A percentile compares a stretch with the other conserved stretches of the same genome.
phyloP scores from a whole-genome alignment of 2,329 filamentous ascomycete species.

The Didymella sp. region DNA sequence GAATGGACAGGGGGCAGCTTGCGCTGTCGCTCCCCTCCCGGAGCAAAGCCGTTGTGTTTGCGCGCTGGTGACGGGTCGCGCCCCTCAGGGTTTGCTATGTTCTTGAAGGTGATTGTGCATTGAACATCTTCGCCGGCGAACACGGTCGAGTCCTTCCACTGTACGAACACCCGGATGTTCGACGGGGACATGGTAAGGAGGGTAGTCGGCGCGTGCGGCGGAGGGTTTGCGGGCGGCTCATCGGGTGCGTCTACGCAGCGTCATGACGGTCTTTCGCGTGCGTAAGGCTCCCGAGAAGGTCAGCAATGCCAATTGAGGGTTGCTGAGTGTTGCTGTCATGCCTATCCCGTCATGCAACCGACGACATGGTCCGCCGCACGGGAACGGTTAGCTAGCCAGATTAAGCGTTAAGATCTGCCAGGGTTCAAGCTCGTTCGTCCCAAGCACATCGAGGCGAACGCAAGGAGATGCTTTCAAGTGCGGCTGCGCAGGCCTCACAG shows the following conservation, averaged over 20 bases:
- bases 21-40: slow-evolving; percentile 48
- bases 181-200: slow-evolving; percentile 47
- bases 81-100: slow-evolving; percentile 66
- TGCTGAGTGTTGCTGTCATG: slow-evolving; percentile 16
- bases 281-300: slow-evolving; percentile 9
- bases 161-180: slow-evolving; percentile 94
- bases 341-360: slow-evolving; percentile 17
- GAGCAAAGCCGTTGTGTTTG: slow-evolving; percentile 47
- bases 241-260: slow-evolving; percentile 36
- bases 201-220: slow-evolving; percentile 37
- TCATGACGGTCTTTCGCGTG: slow-evolving; percentile 35
- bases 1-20: slow-evolving; percentile 49
- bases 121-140: slow-evolving; percentile 96
- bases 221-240: slow-evolving; percentile 38
- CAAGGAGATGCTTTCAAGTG: background rate
- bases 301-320: slow-evolving; percentile 9
- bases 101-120: slow-evolving; percentile 96
- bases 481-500: background rate
- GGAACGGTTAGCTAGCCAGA: slow-evolving; percentile 8
- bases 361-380: slow-evolving; percentile 20
- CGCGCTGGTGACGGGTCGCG: slow-evolving; percentile 40
- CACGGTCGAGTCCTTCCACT: slow-evolving; percentile 91
- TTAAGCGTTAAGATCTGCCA: slow-evolving; percentile 7
- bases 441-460: background rate
- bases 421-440: slow-evolving; percentile 16